Base-by-base conservation (phyloP, 768 basidiomycete species). In the Cystobasidium onofrii region DNA sequence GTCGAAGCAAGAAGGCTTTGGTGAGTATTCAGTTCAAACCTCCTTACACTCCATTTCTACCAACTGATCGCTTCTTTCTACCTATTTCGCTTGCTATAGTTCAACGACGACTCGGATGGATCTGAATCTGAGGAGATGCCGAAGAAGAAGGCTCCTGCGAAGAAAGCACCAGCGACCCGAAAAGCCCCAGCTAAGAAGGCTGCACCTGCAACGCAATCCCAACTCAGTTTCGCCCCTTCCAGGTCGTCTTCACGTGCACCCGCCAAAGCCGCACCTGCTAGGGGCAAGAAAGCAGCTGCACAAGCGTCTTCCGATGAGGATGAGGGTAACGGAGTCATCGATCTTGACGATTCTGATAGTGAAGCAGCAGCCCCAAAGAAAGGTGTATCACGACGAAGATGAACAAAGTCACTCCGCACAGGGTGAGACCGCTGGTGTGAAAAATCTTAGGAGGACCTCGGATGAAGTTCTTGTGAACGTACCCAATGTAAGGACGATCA, bases 281-380 rank as follows among this genome's bases (percentile, higher is more conserved):
- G 43, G 18, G 43, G 33, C 69, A 71, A 41, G 39, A 71, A 34
- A 71, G 69, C 20, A 60, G 55, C 50, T 60, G 25, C 36, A 3
- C 13, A 17, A 60, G 3, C 25, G 55, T 36, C 34, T 36, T 9
- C 10, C 29, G 54, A 60, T 23, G 54, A 60, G 7, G 69, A 71
- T 10, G 69, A 71, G 3, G 25, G 3, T 34, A 44, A 15, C 12
- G 17, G 10, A 9, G 69, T 46, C 6, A 71, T 87, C 25, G 84
- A 86, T 77, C 81, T 88, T 33, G 85, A 86, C 55, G 82, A 82
- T 15, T 86, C 84, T 25, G 83, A 84, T n/a, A 81, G 83, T 67
- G 83, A 85, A 23, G 46, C 54, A n/a, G 29, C 69, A 31, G 54
- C 69, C n/a, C 54, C 52, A 12, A 71, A 71, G 41, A 44, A 67